Conservation (phyloP, 371 early-diverging fungal genomes). For the Actinomucor elegans region DNA sequence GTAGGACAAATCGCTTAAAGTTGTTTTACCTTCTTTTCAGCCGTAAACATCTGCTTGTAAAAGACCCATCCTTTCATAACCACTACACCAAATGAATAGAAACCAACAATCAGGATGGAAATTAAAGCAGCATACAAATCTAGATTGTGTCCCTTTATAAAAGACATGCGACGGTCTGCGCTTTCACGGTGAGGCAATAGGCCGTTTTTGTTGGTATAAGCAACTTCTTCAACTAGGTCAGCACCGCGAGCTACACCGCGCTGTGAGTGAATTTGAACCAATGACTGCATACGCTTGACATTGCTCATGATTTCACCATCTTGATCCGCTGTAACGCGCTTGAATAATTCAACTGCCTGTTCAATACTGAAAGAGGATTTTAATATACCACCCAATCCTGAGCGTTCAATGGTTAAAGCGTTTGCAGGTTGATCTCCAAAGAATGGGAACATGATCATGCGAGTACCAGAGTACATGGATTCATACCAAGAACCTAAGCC, state of each 20-base stretch:
- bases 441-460: constrained; percentile 34
- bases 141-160: constrained; percentile 23
- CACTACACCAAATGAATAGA: not conserved
- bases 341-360: not conserved
- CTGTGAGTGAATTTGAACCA: constrained; percentile 19
- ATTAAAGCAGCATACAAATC: constrained; percentile 18
- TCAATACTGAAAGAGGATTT: not conserved
- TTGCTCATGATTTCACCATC: constrained; percentile 4
- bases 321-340: not conserved
- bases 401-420: constrained; percentile 1
- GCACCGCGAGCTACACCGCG: constrained; percentile 19
- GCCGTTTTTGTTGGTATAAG: constrained; percentile 12
- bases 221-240: constrained; percentile 24
- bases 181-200: constrained; percentile 19
- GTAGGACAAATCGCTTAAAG: no score
- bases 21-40: no score
- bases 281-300: constrained; percentile 14
- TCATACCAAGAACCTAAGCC: constrained; percentile 40
- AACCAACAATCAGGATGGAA: not conserved
- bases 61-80: no score
- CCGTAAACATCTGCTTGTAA: no score
- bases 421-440: constrained; percentile 44
- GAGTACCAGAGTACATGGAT: constrained; percentile 29
- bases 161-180: constrained; percentile 23
- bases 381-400: not conserved